These are phyloP conservation scores for Beauveria sp. DNA, from an alignment of 2,329 filamentous ascomycete species.

Conservation along the genomic window DNA sequence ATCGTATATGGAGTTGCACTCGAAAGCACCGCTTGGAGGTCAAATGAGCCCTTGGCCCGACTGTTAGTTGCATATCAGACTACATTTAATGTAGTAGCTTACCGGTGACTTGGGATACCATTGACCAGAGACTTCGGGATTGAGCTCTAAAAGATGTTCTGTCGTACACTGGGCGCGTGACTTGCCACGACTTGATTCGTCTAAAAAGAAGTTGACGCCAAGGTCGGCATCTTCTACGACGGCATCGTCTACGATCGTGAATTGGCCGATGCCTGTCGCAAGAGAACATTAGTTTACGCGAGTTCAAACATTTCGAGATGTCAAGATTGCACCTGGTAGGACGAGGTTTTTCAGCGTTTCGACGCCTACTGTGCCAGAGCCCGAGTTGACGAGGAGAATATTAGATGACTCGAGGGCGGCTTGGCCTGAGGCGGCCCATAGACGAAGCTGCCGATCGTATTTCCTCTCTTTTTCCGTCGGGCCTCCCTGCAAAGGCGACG, in stretches of 20 bases:
- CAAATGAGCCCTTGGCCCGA: constrained; percentile 21
- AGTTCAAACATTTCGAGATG: background rate
- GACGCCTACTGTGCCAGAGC: constrained; percentile 77
- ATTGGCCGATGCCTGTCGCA: constrained; percentile 70
- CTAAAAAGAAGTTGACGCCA: constrained; percentile 94
- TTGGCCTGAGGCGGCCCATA: constrained; percentile 93
- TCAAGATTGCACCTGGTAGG: constrained; percentile 56
- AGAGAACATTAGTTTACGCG: background rate
- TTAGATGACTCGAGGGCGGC: constrained; percentile 83
- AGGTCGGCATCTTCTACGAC: constrained; percentile 74
- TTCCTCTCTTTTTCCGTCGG: constrained; percentile 61
- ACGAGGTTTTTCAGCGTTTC: constrained; percentile 98
- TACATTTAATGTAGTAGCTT: constrained; percentile 10
- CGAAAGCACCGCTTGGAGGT: constrained; percentile 35
- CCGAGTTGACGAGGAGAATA: constrained; percentile 83
- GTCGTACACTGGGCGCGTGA: constrained; percentile 72
- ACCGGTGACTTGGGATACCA: constrained; percentile 50
- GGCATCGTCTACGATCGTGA: constrained; percentile 80
- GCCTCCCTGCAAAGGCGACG: constrained; percentile 32
- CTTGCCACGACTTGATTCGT: constrained; percentile 67
- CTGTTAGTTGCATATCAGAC: constrained; percentile 5
- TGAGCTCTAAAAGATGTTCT: constrained; percentile 74
- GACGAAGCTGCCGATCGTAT: constrained; percentile 88
- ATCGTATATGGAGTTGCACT: constrained; percentile 39
- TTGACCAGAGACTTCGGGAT: constrained; percentile 80